Base-by-base conservation (phyloP, 2,329 filamentous ascomycete species). In the Ascosphaera acerosa region DNA sequence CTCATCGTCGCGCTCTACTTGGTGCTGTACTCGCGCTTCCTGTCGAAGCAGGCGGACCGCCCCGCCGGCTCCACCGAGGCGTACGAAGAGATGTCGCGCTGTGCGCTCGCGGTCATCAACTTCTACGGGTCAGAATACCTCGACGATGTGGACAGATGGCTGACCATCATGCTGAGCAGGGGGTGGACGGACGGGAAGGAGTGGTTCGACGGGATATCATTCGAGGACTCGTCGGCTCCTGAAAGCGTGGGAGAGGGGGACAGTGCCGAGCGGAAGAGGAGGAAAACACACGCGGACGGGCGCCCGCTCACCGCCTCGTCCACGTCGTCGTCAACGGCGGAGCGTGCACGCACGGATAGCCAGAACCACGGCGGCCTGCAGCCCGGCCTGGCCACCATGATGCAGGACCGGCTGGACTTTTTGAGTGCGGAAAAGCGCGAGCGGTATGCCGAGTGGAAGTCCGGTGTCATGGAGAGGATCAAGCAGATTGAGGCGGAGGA, bases 181-280 rank as follows among this genome's bases (percentile, higher is more conserved):
- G 47, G 47, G 2, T 64, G 58, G 55, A 51, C 62, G 12, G 58
- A 64, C 59, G 71, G 47, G 3, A 47, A 62, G 32, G 70, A 76
- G 41, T 78, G 73, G 73, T 76, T 76, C 36, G 51, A 59, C 17
- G 67, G 75, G 38, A 58, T 59, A 27, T 52, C 53, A n/a, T 23
- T 29, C 2, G 35, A 34, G 4, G 42, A 41, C 10, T 40, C 39
- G 12, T 29, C 38, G 12, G 33, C 30, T 14, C 29, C 33, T 10
- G 50, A 49, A 5, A 50, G 42, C 3, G 49, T 47, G 15, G 35
- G 50, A 6, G 43, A 48, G 23, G 47, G 44, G 1, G 48, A 52
- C 26, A 46, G 42, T 3, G 33, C 42, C 10, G 35, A 39, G n/a
- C 35, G 40, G 4, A 49, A 47, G 31, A 48, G 42, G 5, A 37